Conservation (phyloP, 2,329 filamentous ascomycete species). For the Eutypa lata region DNA sequence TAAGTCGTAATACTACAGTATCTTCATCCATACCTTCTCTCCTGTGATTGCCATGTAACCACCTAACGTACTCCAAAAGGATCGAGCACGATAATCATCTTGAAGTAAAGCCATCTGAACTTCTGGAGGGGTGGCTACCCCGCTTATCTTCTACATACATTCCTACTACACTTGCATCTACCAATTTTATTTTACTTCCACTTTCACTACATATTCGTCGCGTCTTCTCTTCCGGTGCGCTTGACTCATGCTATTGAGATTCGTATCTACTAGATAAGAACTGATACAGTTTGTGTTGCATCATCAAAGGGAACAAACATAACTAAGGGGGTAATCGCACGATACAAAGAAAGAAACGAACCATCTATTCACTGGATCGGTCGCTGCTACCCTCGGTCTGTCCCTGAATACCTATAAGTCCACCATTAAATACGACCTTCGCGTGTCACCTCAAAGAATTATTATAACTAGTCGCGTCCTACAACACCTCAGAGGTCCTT, state of each 20-base stretch:
- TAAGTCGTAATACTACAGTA: too few species aligned
- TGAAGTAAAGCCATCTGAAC: neutral
- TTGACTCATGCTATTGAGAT: neutral
- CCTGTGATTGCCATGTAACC: neutral
- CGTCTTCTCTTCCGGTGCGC: neutral
- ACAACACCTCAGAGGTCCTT: neutral
- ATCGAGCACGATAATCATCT: neutral
- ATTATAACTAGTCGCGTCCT: neutral
- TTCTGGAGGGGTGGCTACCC: neutral
- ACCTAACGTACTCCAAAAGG: neutral
- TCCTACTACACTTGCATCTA: neutral
- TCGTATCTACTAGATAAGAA: neutral
- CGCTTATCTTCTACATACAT: neutral
- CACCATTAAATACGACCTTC: neutral
- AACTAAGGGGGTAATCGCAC: neutral
- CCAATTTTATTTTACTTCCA: neutral
- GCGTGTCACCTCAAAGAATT: neutral
- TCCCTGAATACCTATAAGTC: neutral
- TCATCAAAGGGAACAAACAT: constrained; percentile 1
- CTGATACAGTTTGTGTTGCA: neutral
- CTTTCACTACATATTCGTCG: neutral
- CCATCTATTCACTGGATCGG: neutral
- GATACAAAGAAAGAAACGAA: constrained; percentile 1
- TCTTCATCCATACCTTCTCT: too few species aligned
- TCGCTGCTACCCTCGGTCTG: neutral